These are phyloP conservation scores for Ceratobasidium sp. DNA, from an alignment of 1,284 basidiomycete species.

Conservation along the genomic window DNA sequence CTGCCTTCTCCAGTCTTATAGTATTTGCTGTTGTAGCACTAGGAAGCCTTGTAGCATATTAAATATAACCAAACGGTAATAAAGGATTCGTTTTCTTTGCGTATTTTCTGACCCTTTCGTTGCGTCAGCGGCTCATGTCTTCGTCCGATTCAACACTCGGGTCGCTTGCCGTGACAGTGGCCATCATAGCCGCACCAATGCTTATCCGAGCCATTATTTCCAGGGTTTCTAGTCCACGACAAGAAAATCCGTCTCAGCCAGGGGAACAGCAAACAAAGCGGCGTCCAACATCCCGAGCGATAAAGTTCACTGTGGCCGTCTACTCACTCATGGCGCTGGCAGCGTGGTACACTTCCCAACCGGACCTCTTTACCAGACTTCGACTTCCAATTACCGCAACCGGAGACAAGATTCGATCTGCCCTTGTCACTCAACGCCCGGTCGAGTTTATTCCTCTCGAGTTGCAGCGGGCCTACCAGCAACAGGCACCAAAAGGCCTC, in stretches of 20 bases:
- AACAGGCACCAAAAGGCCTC: not conserved
- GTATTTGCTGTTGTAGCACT: too few relatives aligned
- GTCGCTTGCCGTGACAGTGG: not conserved
- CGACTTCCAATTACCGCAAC: conserved; percentile 25
- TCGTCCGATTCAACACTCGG: conserved; percentile 1
- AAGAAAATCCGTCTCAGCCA: not conserved
- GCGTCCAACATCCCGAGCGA: not conserved
- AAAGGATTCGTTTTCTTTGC: too few relatives aligned
- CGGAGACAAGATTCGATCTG: conserved; percentile 16
- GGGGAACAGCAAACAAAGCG: not conserved
- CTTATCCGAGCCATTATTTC: not conserved
- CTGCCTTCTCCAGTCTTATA: too few relatives aligned
- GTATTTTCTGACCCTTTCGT: too few relatives aligned
- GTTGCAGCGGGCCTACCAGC: conserved; percentile 6
- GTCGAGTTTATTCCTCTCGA: conserved; percentile 18
- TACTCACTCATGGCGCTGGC: conserved; percentile 16
- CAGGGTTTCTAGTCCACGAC: not conserved
- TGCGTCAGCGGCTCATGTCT: too few relatives aligned
- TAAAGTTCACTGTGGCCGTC: not conserved
- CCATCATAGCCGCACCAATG: conserved; percentile 13
- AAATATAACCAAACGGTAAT: too few relatives aligned
- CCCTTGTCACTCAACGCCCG: conserved; percentile 32
- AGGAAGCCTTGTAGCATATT: too few relatives aligned
- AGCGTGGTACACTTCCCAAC: conserved; percentile 25
- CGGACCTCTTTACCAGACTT: conserved; percentile 34